Conservation (phyloP, 1,284 basidiomycete species). For the Lignosus rhinocerotis region DNA sequence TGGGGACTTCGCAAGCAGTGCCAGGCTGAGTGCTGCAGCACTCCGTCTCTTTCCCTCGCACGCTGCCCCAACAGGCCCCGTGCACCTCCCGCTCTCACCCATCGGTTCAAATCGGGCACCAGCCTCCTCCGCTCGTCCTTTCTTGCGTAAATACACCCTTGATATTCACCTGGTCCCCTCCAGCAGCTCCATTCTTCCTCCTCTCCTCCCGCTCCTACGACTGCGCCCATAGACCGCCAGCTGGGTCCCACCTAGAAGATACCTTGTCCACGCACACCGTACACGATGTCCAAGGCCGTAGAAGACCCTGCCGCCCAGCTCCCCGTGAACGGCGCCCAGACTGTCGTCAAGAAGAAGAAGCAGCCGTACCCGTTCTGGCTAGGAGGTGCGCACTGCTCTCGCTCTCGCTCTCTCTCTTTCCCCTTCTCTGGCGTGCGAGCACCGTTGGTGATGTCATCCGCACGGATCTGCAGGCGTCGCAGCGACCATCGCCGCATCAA, state of each 20-base stretch:
- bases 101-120: constrained; percentile 18
- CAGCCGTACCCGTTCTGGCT: constrained; percentile 83
- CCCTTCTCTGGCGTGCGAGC: background rate
- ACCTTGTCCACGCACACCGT: constrained; percentile 13
- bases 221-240: background rate
- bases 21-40: no score
- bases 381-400: constrained; percentile 53
- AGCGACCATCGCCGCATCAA: constrained; percentile 77
- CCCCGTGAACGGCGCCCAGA: constrained; percentile 12
- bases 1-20: background rate
- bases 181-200: background rate
- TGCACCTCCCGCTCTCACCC: constrained; percentile 15
- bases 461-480: constrained; percentile 58
- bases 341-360: constrained; percentile 41
- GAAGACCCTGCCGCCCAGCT: constrained; percentile 12
- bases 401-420: background rate
- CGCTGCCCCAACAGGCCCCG: constrained; percentile 4
- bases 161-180: constrained; percentile 8
- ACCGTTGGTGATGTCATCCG: constrained; percentile 4
- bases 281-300: constrained; percentile 19
- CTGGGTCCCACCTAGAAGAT: constrained; percentile 8
- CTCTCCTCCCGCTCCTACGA: constrained; percentile 16
- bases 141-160: constrained; percentile 17
- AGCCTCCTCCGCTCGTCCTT: background rate
- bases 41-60: constrained; percentile 16